These are phyloP conservation scores for Ustilago trichophora DNA, from an alignment of 1,284 basidiomycete genomes.

Conservation along the genomic window DNA sequence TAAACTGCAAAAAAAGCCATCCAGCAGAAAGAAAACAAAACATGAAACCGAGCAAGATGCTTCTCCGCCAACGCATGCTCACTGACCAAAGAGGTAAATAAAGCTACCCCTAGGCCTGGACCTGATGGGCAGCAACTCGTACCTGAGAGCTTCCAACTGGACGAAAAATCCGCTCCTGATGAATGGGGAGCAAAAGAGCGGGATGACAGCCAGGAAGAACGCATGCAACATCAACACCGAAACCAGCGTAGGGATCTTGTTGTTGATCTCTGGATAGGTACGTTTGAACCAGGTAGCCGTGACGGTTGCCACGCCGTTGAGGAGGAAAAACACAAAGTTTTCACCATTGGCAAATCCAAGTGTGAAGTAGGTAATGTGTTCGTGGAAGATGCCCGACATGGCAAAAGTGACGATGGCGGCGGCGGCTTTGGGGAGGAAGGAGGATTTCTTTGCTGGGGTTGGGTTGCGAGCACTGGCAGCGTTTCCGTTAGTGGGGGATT, in stretches of 20 bases:
- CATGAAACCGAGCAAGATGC: too few relatives aligned
- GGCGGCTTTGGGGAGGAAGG: constrained; percentile 57
- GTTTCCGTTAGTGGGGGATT: too few relatives aligned
- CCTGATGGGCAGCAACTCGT: constrained; percentile 52
- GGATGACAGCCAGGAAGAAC: constrained; percentile 55
- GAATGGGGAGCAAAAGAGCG: constrained; percentile 63
- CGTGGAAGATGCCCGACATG: constrained; percentile 63
- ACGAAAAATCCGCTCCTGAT: constrained; percentile 59
- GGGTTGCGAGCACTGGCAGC: too few relatives aligned
- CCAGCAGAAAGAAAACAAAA: neutral
- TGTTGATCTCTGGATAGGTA: constrained; percentile 51
- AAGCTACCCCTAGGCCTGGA: constrained; percentile 51
- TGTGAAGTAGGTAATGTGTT: constrained; percentile 62
- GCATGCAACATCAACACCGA: constrained; percentile 54
- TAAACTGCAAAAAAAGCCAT: too few relatives aligned
- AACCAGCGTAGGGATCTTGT: constrained; percentile 51
- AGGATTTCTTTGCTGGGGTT: constrained; percentile 25
- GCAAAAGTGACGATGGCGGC: constrained; percentile 62
- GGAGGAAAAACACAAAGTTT: constrained; percentile 64
- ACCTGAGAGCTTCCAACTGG: constrained; percentile 57
- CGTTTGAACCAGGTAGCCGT: constrained; percentile 57
- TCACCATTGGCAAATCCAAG: constrained; percentile 58
- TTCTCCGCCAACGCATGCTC: too few relatives aligned
- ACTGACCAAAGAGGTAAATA: constrained; percentile 58
- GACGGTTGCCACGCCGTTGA: constrained; percentile 61